A percentile compares a stretch with the other conserved stretches of the same genome.
These are phyloP conservation scores for Fusarium azukiicola DNA, from an alignment of 2,329 filamentous ascomycete species.

Conservation along the genomic window DNA sequence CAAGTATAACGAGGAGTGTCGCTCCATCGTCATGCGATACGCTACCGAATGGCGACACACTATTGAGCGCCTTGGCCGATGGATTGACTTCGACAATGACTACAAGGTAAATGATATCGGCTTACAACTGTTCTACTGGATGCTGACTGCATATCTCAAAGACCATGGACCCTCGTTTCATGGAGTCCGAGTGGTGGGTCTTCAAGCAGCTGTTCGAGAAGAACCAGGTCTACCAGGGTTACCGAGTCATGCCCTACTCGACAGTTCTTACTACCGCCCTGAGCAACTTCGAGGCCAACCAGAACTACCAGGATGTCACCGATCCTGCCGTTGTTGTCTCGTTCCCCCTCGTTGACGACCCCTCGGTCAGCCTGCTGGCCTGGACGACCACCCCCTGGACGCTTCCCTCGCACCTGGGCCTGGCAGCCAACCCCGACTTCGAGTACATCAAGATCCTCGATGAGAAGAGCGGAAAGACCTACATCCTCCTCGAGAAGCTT, in stretches of 20 bases:
- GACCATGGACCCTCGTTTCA: conserved; percentile 97
- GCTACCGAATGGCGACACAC: conserved; percentile 92
- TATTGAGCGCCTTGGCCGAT: conserved; percentile 93
- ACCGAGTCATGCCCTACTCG: conserved; percentile 97
- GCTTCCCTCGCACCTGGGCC: conserved; percentile 88
- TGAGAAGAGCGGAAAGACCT: conserved; percentile 90
- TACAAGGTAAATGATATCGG: conserved; percentile 83
- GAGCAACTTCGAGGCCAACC: conserved; percentile 95
- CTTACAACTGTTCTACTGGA: not conserved
- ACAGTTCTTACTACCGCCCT: conserved; percentile 93
- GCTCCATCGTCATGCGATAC: conserved; percentile 96
- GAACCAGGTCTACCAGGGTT: conserved; percentile 92
- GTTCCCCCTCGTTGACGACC: conserved; percentile 90
- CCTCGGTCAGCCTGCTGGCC: conserved; percentile 87
- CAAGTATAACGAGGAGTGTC: conserved; percentile 95
- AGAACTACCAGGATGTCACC: conserved; percentile 96
- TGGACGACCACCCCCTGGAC: conserved; percentile 97
- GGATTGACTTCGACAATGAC: conserved; percentile 99
- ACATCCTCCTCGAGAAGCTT: conserved; percentile 91
- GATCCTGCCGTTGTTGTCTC: conserved; percentile 94
- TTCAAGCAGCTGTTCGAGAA: conserved; percentile 97
- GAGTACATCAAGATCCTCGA: conserved; percentile 94
- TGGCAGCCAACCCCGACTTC: conserved; percentile 90
- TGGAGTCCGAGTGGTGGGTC: conserved; percentile 98
- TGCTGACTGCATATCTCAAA: conserved; percentile 57